Conservation (phyloP, 2,329 filamentous ascomycete genomes). For the Lachnellula willkommii region DNA sequence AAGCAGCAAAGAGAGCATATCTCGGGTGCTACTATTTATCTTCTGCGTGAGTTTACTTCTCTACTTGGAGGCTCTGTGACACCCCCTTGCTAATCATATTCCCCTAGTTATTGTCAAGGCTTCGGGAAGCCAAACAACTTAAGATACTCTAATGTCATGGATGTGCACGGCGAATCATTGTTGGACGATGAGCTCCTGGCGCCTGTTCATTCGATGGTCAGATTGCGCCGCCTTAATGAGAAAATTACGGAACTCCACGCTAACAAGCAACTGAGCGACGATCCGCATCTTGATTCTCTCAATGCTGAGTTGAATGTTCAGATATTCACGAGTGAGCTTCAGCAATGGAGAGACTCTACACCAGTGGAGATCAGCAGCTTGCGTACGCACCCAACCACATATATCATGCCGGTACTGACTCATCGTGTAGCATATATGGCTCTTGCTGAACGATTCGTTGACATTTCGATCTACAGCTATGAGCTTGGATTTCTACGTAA, state of each 20-base stretch:
- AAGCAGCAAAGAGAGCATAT: slow-evolving; percentile 25
- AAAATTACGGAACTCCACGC: slow-evolving; percentile 11
- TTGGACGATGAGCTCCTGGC: slow-evolving; percentile 7
- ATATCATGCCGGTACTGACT: neutral
- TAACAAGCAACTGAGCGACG: slow-evolving; percentile 2
- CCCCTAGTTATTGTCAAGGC: slow-evolving; percentile 15
- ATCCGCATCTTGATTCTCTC: slow-evolving; percentile 14
- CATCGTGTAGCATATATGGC: slow-evolving; percentile 13
- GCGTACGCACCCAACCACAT: slow-evolving; percentile 12
- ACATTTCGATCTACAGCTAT: slow-evolving; percentile 22
- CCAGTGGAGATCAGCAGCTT: slow-evolving; percentile 11
- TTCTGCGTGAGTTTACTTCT: slow-evolving; percentile 19
- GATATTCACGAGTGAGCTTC: slow-evolving; percentile 22
- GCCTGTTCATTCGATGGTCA: slow-evolving; percentile 19
- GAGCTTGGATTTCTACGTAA: slow-evolving; percentile 22
- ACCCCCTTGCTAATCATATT: neutral
- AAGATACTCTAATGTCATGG: slow-evolving; percentile 22
- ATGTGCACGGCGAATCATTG: slow-evolving; percentile 12
- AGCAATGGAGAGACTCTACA: slow-evolving; percentile 19
- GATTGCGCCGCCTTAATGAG: slow-evolving; percentile 19
- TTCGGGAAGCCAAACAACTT: slow-evolving; percentile 26
- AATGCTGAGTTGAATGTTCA: slow-evolving; percentile 24
- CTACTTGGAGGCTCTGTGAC: neutral
- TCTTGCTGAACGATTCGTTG: slow-evolving; percentile 14
- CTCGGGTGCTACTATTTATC: slow-evolving; percentile 31